Conservation (phyloP, 768 basidiomycete genomes). For the Macrolepiota dolichaula region DNA sequence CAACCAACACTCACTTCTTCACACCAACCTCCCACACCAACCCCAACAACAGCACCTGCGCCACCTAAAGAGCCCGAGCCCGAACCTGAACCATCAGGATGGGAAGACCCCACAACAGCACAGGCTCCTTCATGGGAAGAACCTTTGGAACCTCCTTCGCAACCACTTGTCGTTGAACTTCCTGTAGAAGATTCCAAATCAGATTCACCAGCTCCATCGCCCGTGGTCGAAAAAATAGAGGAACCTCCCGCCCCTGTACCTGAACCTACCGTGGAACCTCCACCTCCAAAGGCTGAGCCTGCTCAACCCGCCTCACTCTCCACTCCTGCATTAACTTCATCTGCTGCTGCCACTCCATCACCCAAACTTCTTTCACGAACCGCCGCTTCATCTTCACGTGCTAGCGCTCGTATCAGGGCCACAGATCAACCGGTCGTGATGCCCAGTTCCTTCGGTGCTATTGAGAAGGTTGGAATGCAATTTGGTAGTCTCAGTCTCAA, state of each 20-base stretch:
- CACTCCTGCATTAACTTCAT: constrained; percentile 29
- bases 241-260: constrained; percentile 27
- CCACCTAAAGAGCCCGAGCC: constrained; percentile 24
- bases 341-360: constrained; percentile 39
- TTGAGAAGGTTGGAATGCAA: constrained; percentile 87
- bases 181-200: constrained; percentile 23
- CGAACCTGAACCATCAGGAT: constrained; percentile 35
- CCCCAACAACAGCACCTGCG: constrained; percentile 23
- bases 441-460: constrained; percentile 62
- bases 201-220: constrained; percentile 21
- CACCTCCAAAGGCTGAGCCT: constrained; percentile 30
- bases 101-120: constrained; percentile 75
- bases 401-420: constrained; percentile 63
- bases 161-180: constrained; percentile 17
- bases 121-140: constrained; percentile 71
- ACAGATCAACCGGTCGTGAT: constrained; percentile 80
- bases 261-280: constrained; percentile 23
- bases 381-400: constrained; percentile 49
- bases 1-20: constrained; percentile 44
- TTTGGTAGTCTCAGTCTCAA: constrained; percentile 82
- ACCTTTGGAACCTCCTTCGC: constrained; percentile 28
- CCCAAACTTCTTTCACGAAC: constrained; percentile 54
- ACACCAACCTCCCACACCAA: constrained; percentile 24
- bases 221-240: constrained; percentile 20
- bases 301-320: constrained; percentile 28